Base-by-base conservation (phyloP, 495 filamentous ascomycete species). In the Ramalina intermedia region DNA sequence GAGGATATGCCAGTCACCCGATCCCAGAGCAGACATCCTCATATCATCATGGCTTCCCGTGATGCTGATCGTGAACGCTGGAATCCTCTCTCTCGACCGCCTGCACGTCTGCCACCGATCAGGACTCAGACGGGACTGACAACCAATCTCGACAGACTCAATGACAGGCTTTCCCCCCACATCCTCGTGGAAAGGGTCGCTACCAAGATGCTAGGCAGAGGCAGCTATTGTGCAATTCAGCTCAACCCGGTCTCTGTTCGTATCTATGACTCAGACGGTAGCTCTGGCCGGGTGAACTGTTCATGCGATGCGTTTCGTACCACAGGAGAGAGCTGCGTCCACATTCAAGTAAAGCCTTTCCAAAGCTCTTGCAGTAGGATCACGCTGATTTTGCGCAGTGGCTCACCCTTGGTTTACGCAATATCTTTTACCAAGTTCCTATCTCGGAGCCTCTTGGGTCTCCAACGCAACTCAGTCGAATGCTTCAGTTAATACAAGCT, bases 1-100 rank as follows among this genome's bases (percentile, higher is more conserved):
- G 48, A 47, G 26, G 42, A 52, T 6, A 55, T 58, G 56, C 53
- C 56, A 23, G 48, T 43, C 33, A 58, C 53, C 35, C 53, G 56
- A 7, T 58, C 53, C 36, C 45, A 49, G 26, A 29, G 18, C 37
- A 50, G 41, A 17, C 17, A 33, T 16, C 38, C 41, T 24, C 56
- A 46, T 24, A 41, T 43, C 18, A 33, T 14, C n/a, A 33, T 23
- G 21, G 29, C 18, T 17, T 23, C 41, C 23, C 23, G 38, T 35
- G 13, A 35, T 21, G 24, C 40, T 43, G 56, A 53, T 37, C 49
- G 51, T 18, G 47, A 42, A 40, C 55, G 38, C 17, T 26, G 33
- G 33, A 17, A 47, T 37, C 33, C 44, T 17, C 13, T 47, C 6
- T 17, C 44, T 6, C 33, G 44, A 37, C 44, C 44, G 16, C 18